Percentiles rank a stretch among this genome's conserved stretches.
These are phyloP conservation scores for Musa acuminata DNA, from an alignment of 176 grass and related monocot species.

Conservation along the genomic window DNA sequence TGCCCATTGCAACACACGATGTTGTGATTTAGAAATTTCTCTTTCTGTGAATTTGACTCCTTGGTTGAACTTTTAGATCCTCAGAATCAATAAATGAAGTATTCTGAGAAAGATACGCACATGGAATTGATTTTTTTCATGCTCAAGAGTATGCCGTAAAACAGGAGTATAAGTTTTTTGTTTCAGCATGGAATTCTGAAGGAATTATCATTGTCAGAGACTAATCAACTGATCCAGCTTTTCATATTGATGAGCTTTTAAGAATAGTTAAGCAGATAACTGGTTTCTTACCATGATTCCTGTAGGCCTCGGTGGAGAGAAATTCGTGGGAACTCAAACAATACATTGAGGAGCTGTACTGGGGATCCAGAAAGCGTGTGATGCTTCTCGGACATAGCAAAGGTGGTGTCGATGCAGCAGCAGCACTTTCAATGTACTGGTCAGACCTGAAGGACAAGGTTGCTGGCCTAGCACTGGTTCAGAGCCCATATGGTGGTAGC, in stretches of 20 bases:
- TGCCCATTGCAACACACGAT: too few species aligned
- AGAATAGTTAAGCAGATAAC: not conserved
- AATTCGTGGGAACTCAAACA: slow-evolving; percentile 75
- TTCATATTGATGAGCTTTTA: not conserved
- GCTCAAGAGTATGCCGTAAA: too few species aligned
- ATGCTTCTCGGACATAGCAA: slow-evolving; percentile 89
- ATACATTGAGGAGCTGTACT: slow-evolving; percentile 83
- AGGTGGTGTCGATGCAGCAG: slow-evolving; percentile 80
- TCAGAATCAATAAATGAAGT: too few species aligned
- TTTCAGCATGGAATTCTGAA: too few species aligned
- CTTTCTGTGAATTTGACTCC: too few species aligned
- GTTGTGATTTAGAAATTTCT: too few species aligned
- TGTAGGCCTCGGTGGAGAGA: slow-evolving; percentile 67
- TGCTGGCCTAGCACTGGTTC: slow-evolving; percentile 64
- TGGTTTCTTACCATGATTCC: not conserved
- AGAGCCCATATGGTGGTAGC: slow-evolving; percentile 82
- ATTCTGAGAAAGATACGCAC: too few species aligned
- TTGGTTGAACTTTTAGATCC: too few species aligned
- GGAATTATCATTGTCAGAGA: too few species aligned
- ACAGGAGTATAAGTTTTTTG: too few species aligned
- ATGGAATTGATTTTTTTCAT: too few species aligned
- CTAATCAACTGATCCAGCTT: not conserved
- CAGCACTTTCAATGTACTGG: slow-evolving; percentile 74
- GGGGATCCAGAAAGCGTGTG: slow-evolving; percentile 74
- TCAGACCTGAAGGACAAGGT: slow-evolving; percentile 72